Percentiles rank a stretch among this genome's conserved stretches.
Evolutionary conservation across 2,329 filamentous ascomycete genomes (phyloP).

Genomic region (Monosporascus sp.): DNA sequence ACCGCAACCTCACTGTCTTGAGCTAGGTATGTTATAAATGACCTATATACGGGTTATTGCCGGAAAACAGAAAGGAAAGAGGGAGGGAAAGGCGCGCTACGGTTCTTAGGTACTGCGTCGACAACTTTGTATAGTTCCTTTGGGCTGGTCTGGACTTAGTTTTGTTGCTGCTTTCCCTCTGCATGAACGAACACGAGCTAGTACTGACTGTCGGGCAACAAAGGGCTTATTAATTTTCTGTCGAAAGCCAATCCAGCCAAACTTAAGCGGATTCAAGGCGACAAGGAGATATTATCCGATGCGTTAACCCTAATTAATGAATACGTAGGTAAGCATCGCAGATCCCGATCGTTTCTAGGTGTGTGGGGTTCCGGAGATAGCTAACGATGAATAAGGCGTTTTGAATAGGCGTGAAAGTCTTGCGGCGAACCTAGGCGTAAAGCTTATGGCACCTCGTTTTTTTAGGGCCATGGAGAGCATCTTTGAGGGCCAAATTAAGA

Average conservation of each 20-base stretch:
- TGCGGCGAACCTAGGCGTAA: constrained; percentile 77
- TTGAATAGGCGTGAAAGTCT: constrained; percentile 81
- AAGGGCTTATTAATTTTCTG: constrained; percentile 48
- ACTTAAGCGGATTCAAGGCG: constrained; percentile 47
- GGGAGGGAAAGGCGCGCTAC: too few relatives aligned
- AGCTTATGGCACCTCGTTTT: constrained; percentile 74
- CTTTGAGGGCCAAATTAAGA: constrained; percentile 72
- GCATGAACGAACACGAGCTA: background rate
- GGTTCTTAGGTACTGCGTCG: too few relatives aligned
- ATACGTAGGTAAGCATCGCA: constrained; percentile 57
- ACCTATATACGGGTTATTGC: too few relatives aligned
- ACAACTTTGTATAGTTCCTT: too few relatives aligned
- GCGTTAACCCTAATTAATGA: constrained; percentile 68
- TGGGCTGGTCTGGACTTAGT: too few relatives aligned
- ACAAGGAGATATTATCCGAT: constrained; percentile 64
- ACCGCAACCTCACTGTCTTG: constrained; percentile 38
- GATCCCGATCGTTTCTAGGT: background rate
- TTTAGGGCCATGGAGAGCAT: constrained; percentile 81
- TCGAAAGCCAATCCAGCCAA: constrained; percentile 39
- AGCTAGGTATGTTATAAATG: constrained; percentile 32
- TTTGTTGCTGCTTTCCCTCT: background rate
- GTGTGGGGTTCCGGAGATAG: constrained; percentile 5
- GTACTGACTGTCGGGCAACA: constrained; percentile 24
- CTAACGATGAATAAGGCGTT: constrained; percentile 47
- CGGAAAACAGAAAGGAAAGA: too few relatives aligned